Conservation (phyloP, 1,284 basidiomycete species). For the Trichosporon coremiiforme region DNA sequence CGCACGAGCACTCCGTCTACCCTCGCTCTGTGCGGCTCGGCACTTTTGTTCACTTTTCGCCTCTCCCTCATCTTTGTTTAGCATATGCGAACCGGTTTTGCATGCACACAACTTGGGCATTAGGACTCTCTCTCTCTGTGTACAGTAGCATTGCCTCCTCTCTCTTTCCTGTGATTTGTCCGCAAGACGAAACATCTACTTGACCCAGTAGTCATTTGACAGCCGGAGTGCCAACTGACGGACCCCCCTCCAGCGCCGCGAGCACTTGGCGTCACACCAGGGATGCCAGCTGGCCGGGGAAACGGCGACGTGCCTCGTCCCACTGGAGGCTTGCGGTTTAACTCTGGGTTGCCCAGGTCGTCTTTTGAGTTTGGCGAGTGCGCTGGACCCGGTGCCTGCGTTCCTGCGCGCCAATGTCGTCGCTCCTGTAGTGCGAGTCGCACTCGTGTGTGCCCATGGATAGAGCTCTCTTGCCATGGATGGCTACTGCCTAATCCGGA, state of each 20-base stretch:
- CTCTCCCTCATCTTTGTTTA: not conserved
- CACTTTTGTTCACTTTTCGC: slow-evolving; percentile 4
- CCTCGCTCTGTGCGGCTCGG: not conserved
- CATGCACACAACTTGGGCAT: slow-evolving; percentile 17
- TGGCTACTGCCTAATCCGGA: too few relatives aligned
- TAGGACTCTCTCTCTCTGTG: not conserved
- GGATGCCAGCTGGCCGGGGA: too few relatives aligned
- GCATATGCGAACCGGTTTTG: slow-evolving; percentile 19
- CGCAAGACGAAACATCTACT: not conserved
- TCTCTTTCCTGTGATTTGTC: too few relatives aligned
- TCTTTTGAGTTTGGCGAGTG: not conserved
- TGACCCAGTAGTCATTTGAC: not conserved
- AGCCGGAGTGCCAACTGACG: not conserved
- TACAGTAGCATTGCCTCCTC: too few relatives aligned
- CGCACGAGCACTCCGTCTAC: not conserved
- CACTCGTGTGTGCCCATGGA: not conserved
- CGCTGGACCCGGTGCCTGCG: not conserved
- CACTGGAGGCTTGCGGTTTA: not conserved
- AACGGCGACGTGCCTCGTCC: not conserved
- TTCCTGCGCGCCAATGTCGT: not conserved
- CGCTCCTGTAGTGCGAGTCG: not conserved
- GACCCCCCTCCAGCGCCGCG: too few relatives aligned
- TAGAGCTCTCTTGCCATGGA: too few relatives aligned
- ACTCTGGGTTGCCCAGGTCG: not conserved
- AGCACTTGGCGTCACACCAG: not conserved